Base-by-base conservation (phyloP, 768 basidiomycete species). In the Tylopilus rubrobrunneus region DNA sequence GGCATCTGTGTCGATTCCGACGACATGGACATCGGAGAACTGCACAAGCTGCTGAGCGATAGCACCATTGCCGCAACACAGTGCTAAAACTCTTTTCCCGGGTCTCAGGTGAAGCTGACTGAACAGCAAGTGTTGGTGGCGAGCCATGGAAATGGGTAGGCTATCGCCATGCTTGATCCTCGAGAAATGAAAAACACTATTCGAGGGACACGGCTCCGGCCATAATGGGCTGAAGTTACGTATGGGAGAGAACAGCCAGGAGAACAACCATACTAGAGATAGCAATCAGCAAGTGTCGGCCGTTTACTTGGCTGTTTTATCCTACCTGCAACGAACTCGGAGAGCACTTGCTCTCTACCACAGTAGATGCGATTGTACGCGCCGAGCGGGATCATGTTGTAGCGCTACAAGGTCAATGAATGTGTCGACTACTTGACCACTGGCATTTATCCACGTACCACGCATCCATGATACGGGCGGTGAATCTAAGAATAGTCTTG, bases 51-150 rank as follows among this genome's bases (percentile, higher is more conserved):
- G 45, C 29, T 43, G 15, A 37, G 23, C 42, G 27, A 28, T 31
- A n/a, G 33, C 33, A 4, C 55, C 50, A 25, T 43, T 52, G 8
- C 51, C 55, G 7, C 55, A 56, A 8, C 15, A 52, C 39, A 56
- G 42, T 10, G 51, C 50, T 7, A 56, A 45, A 27, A 56, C 56
- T 23, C 28, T 54, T 45, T 54, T 48, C 33, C 28, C 34, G 28
- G 52, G 52, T 12, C 29, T 49, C 37, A 57, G 43, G 29, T 21
- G 6, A 25, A 57, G 56, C 5, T 57, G 56, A 33, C 46, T 54
- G 42, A 56, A 56, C 12, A 56, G 21, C 7, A 45, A 4, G 19
- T 49, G 56, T 40, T 56, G 52, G 36, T 56, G 56, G 43, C 52
- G 52, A 52, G 56, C 37, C 28, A 56, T 54, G 12, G 52, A 47